phyloP scores from a whole-genome alignment of 352 stramenopile species.

The Phytophthora macrochlamydospora region DNA sequence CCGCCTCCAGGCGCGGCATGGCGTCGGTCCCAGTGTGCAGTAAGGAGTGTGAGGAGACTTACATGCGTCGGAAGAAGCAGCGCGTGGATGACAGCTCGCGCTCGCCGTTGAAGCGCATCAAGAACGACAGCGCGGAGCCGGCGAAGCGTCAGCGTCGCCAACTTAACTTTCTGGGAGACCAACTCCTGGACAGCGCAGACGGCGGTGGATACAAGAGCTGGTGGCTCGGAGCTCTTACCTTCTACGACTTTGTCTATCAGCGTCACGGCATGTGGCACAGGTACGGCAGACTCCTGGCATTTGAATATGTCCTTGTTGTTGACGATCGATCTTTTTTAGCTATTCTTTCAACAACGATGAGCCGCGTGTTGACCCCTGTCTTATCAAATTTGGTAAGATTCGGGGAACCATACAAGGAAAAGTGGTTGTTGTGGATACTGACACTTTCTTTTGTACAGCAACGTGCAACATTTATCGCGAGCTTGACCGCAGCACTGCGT shows the following conservation, averaged over 20 bases:
- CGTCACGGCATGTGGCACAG: constrained; percentile 87
- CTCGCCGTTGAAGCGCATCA: constrained; percentile 38
- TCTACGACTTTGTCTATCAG: constrained; percentile 89
- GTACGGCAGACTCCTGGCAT: constrained; percentile 7
- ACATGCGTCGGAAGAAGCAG: constrained; percentile 49
- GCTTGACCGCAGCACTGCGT: constrained; percentile 81
- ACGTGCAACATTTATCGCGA: constrained; percentile 88
- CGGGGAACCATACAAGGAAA: neutral
- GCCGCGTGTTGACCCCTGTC: constrained; percentile 67
- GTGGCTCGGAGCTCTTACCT: constrained; percentile 82
- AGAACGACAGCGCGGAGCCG: constrained; percentile 36
- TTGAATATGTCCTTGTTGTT: neutral
- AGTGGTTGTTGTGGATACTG: constrained; percentile 1
- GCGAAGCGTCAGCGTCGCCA: constrained; percentile 52
- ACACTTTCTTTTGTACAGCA: constrained; percentile 31
- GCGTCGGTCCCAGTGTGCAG: constrained; percentile 67
- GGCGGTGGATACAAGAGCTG: constrained; percentile 86
- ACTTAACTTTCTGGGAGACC: constrained; percentile 79
- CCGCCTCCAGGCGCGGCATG: constrained; percentile 53
- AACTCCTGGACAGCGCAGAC: constrained; percentile 71
- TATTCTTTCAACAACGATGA: constrained; percentile 77
- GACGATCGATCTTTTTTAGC: constrained; percentile 10
- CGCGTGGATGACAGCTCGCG: constrained; percentile 21
- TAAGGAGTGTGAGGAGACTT: constrained; percentile 67
- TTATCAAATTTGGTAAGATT: constrained; percentile 79